phyloP scores from a whole-genome alignment of 2,329 filamentous ascomycete species.

The Curvularia verruculosa region DNA sequence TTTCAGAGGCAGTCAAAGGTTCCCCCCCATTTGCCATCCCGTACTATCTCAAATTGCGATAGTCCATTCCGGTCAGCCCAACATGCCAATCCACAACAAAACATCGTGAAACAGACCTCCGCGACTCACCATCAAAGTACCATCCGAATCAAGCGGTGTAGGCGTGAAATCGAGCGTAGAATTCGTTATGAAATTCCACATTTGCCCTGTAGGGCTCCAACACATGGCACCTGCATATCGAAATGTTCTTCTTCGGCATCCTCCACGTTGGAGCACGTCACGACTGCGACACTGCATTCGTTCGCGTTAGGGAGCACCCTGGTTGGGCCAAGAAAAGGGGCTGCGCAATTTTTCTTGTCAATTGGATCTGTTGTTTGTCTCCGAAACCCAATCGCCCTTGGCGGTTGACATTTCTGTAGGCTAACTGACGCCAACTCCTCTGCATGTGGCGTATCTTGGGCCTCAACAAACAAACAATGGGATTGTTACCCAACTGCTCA shows the following conservation, averaged over 20 bases:
- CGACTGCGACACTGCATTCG: not conserved
- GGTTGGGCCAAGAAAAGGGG: too few relatives aligned
- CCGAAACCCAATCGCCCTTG: not conserved
- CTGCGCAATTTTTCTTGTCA: not conserved
- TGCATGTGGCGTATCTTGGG: conserved; percentile 1
- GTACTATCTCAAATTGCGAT: not conserved
- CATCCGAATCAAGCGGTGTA: not conserved
- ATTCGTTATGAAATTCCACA: not conserved
- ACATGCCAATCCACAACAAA: not conserved
- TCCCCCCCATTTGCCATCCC: too few relatives aligned
- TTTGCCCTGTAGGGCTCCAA: not conserved
- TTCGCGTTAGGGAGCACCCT: not conserved
- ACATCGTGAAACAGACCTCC: not conserved
- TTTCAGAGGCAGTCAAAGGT: not conserved
- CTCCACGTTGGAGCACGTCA: not conserved
- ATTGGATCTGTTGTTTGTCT: not conserved
- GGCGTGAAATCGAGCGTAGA: not conserved
- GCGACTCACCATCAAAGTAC: not conserved
- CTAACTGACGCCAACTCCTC: not conserved
- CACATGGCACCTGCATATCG: not conserved
- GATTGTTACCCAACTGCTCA: not conserved
- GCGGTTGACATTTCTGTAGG: not conserved
- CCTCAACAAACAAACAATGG: not conserved
- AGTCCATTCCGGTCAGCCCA: not conserved
- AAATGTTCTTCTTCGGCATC: not conserved